Evolutionary conservation across 192 early-diverging fungal genomes (phyloP).

Genomic region (Coemansia sp.): DNA sequence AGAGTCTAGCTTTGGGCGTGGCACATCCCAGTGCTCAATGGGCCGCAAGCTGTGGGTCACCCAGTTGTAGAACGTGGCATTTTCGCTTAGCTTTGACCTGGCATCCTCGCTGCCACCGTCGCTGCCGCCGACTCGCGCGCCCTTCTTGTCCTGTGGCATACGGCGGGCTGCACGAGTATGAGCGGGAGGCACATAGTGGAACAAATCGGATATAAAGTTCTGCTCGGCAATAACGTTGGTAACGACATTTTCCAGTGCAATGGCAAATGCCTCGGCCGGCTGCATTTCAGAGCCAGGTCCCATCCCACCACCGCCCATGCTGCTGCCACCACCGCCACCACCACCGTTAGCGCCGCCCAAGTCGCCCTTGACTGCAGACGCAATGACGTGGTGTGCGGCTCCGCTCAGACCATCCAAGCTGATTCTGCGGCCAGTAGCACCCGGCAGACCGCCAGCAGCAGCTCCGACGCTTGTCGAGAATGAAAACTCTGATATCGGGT

Average conservation of each 20-base stretch:
- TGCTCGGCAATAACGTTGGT: slow-evolving; percentile 77
- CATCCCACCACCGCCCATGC: slow-evolving; percentile 2
- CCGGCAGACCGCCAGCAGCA: background rate
- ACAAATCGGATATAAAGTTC: slow-evolving; percentile 87
- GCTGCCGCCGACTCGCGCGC: background rate
- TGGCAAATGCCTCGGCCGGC: slow-evolving; percentile 39
- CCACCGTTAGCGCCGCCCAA: background rate
- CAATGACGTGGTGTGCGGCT: slow-evolving; percentile 31
- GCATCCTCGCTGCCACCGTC: slow-evolving; percentile 3
- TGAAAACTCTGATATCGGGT: slow-evolving; percentile 24
- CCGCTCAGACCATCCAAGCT: slow-evolving; percentile 44
- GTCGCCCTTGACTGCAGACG: slow-evolving; percentile 24
- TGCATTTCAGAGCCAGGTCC: slow-evolving; percentile 24
- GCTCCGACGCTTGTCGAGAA: slow-evolving; percentile 24
- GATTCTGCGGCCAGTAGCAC: slow-evolving; percentile 22
- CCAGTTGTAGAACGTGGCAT: slow-evolving; percentile 47
- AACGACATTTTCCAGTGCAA: slow-evolving; percentile 51
- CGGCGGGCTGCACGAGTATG: slow-evolving; percentile 34
- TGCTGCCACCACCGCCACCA: background rate
- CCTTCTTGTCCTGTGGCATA: background rate
- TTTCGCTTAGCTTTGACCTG: slow-evolving; percentile 17
- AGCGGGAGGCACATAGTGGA: slow-evolving; percentile 57
- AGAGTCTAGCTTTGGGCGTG: slow-evolving; percentile 41
- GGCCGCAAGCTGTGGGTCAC: slow-evolving; percentile 38
- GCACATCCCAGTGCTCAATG: slow-evolving; percentile 32